phyloP scores from a whole-genome alignment of 768 basidiomycete genomes.

The Mycena filopes region DNA sequence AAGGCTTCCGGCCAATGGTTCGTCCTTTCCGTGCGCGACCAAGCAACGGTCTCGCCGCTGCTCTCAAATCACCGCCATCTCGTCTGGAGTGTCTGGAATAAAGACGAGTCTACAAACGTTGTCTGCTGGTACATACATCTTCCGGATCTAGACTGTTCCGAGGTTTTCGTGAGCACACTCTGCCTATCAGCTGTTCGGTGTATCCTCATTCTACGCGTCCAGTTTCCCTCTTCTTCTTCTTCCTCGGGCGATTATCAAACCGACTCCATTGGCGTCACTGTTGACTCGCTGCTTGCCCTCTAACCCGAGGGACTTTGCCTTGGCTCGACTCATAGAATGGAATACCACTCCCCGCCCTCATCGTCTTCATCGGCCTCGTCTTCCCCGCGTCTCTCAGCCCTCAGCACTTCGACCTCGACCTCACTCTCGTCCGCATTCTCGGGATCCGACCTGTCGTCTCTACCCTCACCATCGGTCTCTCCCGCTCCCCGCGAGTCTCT shows the following conservation, averaged over 20 bases:
- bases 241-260: no score
- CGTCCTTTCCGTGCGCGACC: background rate
- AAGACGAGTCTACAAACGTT: no score
- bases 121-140: no score
- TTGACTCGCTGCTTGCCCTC: background rate
- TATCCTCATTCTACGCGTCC: background rate
- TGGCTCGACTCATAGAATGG: slow-evolving; percentile 22
- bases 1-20: no score
- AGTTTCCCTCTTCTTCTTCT: no score
- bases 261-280: slow-evolving; percentile 7
- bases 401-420: slow-evolving; percentile 33
- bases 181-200: slow-evolving; percentile 1
- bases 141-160: no score
- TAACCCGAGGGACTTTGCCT: background rate
- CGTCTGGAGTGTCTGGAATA: background rate
- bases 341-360: slow-evolving; percentile 30
- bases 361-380: slow-evolving; percentile 32
- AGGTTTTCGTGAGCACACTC: no score
- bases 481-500: slow-evolving; percentile 27
- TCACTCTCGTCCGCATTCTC: slow-evolving; percentile 33
- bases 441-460: slow-evolving; percentile 30
- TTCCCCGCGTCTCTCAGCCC: slow-evolving; percentile 31
- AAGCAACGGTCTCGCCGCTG: background rate
- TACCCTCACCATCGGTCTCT: slow-evolving; percentile 32
- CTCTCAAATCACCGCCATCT: background rate